A percentile compares a stretch with the other conserved stretches of the same genome.
Evolutionary conservation across 2,329 filamentous ascomycete genomes (phyloP).

Genomic region (Teratosphaeriaceae sp.): DNA sequence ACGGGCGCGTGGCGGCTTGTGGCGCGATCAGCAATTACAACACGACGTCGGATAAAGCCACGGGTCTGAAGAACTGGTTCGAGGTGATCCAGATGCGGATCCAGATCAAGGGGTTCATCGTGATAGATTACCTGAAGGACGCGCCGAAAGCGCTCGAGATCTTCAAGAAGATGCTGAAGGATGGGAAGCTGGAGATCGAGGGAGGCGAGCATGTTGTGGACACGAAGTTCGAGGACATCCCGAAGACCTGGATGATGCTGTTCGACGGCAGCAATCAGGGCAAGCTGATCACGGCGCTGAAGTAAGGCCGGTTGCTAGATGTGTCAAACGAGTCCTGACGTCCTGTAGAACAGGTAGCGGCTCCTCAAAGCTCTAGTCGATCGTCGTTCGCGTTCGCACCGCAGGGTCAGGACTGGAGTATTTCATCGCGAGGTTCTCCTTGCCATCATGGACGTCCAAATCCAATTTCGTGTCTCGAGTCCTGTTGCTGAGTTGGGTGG

Average conservation of each 20-base stretch:
- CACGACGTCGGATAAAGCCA: conserved; percentile 34
- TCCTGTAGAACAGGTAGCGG: neutral
- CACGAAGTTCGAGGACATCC: conserved; percentile 43
- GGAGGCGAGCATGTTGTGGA: conserved; percentile 42
- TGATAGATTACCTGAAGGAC: conserved; percentile 24
- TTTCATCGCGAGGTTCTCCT: too few species aligned
- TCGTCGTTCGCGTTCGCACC: too few species aligned
- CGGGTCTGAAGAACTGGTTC: conserved; percentile 32
- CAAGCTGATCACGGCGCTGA: conserved; percentile 12
- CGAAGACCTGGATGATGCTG: conserved; percentile 43
- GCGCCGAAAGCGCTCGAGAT: conserved; percentile 15
- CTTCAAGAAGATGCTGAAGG: conserved; percentile 29
- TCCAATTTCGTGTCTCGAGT: too few species aligned
- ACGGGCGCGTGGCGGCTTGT: conserved; percentile 62
- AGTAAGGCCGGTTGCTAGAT: conserved; percentile 3
- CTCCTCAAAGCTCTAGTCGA: neutral
- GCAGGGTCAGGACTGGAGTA: too few species aligned
- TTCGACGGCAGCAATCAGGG: conserved; percentile 35
- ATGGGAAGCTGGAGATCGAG: conserved; percentile 42
- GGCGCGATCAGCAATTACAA: conserved; percentile 67
- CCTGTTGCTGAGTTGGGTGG: too few species aligned
- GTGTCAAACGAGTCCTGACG: neutral
- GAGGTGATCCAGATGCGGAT: conserved; percentile 29
- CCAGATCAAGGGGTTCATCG: conserved; percentile 29
- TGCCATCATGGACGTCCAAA: too few species aligned